Evolutionary conservation across 1,284 basidiomycete genomes (phyloP).

Genomic region (Meira nashicola): DNA sequence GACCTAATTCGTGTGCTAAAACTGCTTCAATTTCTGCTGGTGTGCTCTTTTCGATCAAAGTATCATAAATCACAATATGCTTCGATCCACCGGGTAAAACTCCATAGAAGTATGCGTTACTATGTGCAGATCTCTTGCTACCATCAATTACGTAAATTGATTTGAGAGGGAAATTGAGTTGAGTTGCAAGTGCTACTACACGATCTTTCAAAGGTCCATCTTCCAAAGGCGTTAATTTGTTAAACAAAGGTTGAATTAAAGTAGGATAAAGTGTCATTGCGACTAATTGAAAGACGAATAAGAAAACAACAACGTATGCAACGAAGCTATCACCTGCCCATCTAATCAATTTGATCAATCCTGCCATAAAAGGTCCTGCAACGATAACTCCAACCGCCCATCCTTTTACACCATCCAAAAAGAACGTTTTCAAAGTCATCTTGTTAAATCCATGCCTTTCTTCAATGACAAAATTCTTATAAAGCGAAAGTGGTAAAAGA

Average conservation of each 20-base stretch:
- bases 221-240: slow-evolving; percentile 81
- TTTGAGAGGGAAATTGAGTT: slow-evolving; percentile 84
- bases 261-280: slow-evolving; percentile 56
- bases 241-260: slow-evolving; percentile 91
- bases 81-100: slow-evolving; percentile 48
- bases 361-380: slow-evolving; percentile 81
- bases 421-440: slow-evolving; percentile 64
- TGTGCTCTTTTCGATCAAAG: slow-evolving; percentile 81
- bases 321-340: slow-evolving; percentile 67
- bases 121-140: slow-evolving; percentile 86
- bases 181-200: slow-evolving; percentile 38
- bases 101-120: slow-evolving; percentile 65
- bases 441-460: slow-evolving; percentile 97
- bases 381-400: slow-evolving; percentile 70
- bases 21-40: slow-evolving; percentile 59
- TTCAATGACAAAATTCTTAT: slow-evolving; percentile 88
- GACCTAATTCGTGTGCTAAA: slow-evolving; percentile 82
- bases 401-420: slow-evolving; percentile 74
- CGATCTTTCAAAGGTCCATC: slow-evolving; percentile 44
- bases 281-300: slow-evolving; percentile 67
- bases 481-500: slow-evolving; percentile 65
- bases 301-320: slow-evolving; percentile 44
- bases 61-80: slow-evolving; percentile 85
- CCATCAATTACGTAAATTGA: slow-evolving; percentile 96
- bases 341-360: slow-evolving; percentile 80